These are phyloP conservation scores for Pseudocercospora eumusae DNA, from an alignment of 2,329 filamentous ascomycete species.

Conservation along the genomic window DNA sequence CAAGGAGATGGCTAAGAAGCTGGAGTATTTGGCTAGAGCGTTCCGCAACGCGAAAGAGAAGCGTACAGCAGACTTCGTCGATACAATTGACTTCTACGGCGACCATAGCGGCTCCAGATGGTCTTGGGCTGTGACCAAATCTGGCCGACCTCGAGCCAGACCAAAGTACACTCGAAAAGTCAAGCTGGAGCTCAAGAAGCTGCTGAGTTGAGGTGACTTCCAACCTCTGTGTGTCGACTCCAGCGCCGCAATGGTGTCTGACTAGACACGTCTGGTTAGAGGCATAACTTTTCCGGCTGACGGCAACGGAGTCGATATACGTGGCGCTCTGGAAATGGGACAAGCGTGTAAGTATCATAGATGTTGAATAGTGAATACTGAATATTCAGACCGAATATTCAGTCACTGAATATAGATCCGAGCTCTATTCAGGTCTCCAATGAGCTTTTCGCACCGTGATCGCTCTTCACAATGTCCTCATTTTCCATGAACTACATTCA, in stretches of 20 bases:
- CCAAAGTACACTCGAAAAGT: not conserved
- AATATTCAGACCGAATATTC: too few relatives aligned
- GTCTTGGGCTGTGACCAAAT: not conserved
- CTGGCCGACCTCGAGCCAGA: not conserved
- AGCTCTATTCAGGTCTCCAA: too few relatives aligned
- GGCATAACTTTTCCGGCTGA: not conserved
- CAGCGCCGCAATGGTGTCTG: not conserved
- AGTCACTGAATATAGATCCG: too few relatives aligned
- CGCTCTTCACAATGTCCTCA: not conserved
- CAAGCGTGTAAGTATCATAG: not conserved
- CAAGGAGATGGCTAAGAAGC: not conserved
- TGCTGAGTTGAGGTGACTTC: not conserved
- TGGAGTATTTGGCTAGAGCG: not conserved
- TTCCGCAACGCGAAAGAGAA: not conserved
- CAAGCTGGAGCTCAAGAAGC: not conserved
- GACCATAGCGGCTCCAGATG: not conserved
- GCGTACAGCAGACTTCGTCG: not conserved
- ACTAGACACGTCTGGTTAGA: not conserved
- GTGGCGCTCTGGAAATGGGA: not conserved
- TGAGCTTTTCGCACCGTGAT: not conserved
- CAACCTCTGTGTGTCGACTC: not conserved
- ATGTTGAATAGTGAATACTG: too few relatives aligned
- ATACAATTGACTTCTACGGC: not conserved
- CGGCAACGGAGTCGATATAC: not conserved
- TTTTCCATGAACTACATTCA: not conserved